These are phyloP conservation scores for Dipteronia dyeriana DNA, from an alignment of 345 rosid genomes.

Conservation along the genomic window DNA sequence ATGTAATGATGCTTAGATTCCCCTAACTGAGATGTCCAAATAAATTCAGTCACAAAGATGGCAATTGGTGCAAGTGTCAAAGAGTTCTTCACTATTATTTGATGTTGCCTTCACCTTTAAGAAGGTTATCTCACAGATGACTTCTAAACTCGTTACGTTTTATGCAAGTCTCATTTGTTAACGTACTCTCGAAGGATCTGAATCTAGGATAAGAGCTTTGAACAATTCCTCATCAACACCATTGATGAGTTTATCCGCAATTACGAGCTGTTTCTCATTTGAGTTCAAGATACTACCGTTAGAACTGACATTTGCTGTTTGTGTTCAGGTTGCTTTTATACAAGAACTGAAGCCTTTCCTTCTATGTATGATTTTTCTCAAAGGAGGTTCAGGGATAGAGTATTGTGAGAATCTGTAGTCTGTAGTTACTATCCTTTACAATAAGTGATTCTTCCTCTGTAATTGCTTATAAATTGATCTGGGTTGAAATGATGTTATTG, in stretches of 20 bases:
- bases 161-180: not conserved
- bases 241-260: not conserved
- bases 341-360: not conserved
- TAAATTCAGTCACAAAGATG: not conserved
- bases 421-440: not conserved
- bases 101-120: not conserved
- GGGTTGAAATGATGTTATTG: not conserved
- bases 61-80: not conserved
- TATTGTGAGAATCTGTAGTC: not conserved
- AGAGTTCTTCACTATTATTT: not conserved
- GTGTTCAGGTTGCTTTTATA: not conserved
- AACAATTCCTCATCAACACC: not conserved
- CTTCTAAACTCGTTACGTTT: not conserved
- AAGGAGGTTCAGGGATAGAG: not conserved
- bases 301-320: not conserved
- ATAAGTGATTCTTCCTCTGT: not conserved
- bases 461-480: slow-evolving; percentile 6
- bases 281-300: not conserved
- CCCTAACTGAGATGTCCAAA: not conserved
- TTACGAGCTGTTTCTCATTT: not conserved
- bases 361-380: not conserved
- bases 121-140: slow-evolving; percentile 8
- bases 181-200: slow-evolving; percentile 3
- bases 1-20: slow-evolving; percentile 3
- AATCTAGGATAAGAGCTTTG: not conserved